These are phyloP conservation scores for Trypanosoma caninum DNA, from an alignment of 208 protist genomes.

Conservation along the genomic window DNA sequence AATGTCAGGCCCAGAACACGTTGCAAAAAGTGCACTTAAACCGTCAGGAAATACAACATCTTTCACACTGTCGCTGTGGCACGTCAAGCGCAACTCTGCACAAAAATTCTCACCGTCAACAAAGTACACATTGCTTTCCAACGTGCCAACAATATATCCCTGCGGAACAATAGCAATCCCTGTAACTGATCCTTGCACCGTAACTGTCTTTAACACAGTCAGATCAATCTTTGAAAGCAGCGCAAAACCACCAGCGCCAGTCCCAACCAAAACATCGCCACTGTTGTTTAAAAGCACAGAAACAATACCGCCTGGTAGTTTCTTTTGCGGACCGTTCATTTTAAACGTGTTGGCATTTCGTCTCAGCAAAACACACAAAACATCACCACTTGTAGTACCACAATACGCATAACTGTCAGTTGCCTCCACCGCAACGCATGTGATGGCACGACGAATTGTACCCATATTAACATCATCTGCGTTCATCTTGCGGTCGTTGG, in stretches of 20 bases:
- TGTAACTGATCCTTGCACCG: conserved; percentile 86
- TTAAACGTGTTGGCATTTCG: conserved; percentile 81
- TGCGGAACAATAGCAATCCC: conserved; percentile 74
- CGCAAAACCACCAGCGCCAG: conserved; percentile 85
- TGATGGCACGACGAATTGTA: conserved; percentile 75
- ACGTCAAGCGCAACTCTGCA: conserved; percentile 90
- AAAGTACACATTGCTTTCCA: conserved; percentile 90
- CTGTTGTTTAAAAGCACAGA: conserved; percentile 57
- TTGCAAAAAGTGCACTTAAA: conserved; percentile 95
- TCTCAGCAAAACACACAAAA: conserved; percentile 86
- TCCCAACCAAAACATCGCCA: conserved; percentile 90
- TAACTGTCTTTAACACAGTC: conserved; percentile 59
- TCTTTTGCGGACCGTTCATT: conserved; percentile 89
- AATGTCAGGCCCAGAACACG: conserved; percentile 92
- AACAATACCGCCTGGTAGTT: conserved; percentile 82
- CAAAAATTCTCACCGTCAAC: conserved; percentile 88
- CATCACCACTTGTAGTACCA: conserved; percentile 91
- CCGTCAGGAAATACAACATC: conserved; percentile 91
- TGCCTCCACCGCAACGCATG: conserved; percentile 73
- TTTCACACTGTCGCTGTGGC: conserved; percentile 92
- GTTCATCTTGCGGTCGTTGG: conserved; percentile 86
- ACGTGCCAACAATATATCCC: conserved; percentile 88
- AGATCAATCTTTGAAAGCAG: conserved; percentile 89
- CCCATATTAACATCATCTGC: conserved; percentile 89
- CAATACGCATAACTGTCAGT: conserved; percentile 91